Percentiles rank a stretch among this genome's conserved stretches.
Conservation (phyloP, 1,284 basidiomycete species). For the Ceratobasidium theobromae region DNA sequence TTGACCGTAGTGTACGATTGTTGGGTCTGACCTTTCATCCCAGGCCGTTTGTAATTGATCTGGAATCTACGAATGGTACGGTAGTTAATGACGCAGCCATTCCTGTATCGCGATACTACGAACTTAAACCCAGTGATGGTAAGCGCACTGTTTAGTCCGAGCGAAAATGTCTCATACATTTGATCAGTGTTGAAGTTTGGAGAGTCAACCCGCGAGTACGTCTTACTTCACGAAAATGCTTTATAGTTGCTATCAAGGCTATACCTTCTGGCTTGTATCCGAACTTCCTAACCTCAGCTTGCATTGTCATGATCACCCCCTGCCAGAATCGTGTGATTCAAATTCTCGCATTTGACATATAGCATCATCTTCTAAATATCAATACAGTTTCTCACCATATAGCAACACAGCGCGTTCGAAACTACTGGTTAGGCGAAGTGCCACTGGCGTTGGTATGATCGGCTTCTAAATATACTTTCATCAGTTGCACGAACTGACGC, state of each 20-base stretch:
- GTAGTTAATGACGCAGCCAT: constrained; percentile 86
- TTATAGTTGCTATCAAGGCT: neutral
- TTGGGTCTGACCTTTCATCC: constrained; percentile 2
- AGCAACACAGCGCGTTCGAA: neutral
- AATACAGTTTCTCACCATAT: neutral
- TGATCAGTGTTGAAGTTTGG: constrained; percentile 93
- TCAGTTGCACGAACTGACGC: neutral
- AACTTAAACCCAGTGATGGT: constrained; percentile 87
- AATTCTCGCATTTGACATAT: neutral
- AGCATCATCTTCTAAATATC: neutral
- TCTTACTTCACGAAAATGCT: constrained; percentile 80
- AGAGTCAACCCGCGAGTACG: constrained; percentile 83
- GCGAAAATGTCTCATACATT: constrained; percentile 52
- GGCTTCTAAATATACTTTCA: neutral
- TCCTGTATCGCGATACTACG: constrained; percentile 87
- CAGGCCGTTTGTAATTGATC: constrained; percentile 93
- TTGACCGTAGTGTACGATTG: neutral
- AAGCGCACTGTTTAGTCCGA: constrained; percentile 40
- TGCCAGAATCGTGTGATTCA: neutral
- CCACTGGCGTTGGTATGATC: neutral
- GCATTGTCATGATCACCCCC: neutral
- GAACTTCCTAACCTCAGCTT: neutral
- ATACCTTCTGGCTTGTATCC: neutral
- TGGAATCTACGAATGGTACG: constrained; percentile 96
- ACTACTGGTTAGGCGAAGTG: neutral